A percentile compares a stretch with the other conserved stretches of the same genome.
These are phyloP conservation scores for Babesia sp. DNA, from an alignment of 169 alveolate genomes.

Conservation along the genomic window DNA sequence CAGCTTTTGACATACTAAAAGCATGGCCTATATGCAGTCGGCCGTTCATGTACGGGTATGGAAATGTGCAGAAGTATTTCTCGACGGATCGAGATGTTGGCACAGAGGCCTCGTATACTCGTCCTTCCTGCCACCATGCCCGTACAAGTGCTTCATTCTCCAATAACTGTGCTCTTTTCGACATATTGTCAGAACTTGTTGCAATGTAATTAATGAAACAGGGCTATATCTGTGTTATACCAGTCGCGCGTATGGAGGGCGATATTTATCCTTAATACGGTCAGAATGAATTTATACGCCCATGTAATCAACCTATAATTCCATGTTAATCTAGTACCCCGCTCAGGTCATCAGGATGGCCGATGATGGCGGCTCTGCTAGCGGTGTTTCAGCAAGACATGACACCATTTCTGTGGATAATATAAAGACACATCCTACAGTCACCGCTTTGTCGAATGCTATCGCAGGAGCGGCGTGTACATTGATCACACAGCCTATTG, in stretches of 20 bases:
- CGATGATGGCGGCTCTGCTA: not conserved
- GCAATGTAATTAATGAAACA: too few species aligned
- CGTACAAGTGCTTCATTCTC: conserved; percentile 86
- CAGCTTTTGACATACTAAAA: conserved; percentile 94
- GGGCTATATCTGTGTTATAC: too few species aligned
- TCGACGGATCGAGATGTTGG: conserved; percentile 75
- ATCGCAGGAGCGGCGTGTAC: conserved; percentile 57
- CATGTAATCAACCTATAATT: too few species aligned
- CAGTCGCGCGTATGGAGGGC: too few species aligned
- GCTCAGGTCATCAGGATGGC: not conserved
- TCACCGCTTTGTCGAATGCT: conserved; percentile 57
- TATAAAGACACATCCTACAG: conserved; percentile 41
- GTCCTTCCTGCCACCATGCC: conserved; percentile 85
- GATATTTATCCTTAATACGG: too few species aligned
- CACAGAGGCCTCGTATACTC: conserved; percentile 86
- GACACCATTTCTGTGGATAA: conserved; percentile 5
- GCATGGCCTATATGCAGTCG: conserved; percentile 98
- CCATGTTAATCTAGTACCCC: not conserved
- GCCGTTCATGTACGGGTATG: conserved; percentile 99
- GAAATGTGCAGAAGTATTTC: conserved; percentile 94
- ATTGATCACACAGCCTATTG: conserved; percentile 52
- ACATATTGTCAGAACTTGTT: too few species aligned
- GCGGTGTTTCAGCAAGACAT: not conserved
- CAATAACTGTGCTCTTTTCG: conserved; percentile 86
- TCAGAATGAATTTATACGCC: too few species aligned